phyloP scores from a whole-genome alignment of 495 filamentous ascomycete species.

The Penicillium robsamsonii region DNA sequence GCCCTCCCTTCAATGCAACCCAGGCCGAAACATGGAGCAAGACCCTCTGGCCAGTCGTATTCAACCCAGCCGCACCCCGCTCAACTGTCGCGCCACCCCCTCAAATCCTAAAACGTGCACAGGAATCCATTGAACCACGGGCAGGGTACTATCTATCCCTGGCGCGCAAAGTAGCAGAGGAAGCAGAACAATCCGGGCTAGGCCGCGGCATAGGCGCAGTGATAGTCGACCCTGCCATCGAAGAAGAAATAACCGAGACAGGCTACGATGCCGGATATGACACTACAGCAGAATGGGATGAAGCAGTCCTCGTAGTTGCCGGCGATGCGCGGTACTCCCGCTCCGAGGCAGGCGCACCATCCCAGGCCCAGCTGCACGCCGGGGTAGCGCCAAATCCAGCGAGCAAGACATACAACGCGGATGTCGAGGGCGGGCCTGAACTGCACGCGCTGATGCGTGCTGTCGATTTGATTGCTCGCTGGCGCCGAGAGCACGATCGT shows the following conservation, averaged over 20 bases:
- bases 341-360: constrained; percentile 38
- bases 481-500: constrained; percentile 40
- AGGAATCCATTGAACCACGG: constrained; percentile 54
- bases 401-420: constrained; percentile 28
- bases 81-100: constrained; percentile 38
- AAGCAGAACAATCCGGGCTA: constrained; percentile 51
- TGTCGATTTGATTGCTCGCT: constrained; percentile 82
- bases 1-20: constrained; percentile 67
- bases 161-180: constrained; percentile 60
- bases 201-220: constrained; percentile 78
- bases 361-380: constrained; percentile 23
- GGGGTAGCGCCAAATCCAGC: constrained; percentile 31
- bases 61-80: constrained; percentile 69
- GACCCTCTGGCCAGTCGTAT: constrained; percentile 83
- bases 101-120: constrained; percentile 58
- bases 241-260: constrained; percentile 26
- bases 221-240: constrained; percentile 62
- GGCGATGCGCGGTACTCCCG: constrained; percentile 73
- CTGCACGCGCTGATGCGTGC: constrained; percentile 81
- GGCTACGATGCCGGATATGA: constrained; percentile 26
- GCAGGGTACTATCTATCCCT: constrained; percentile 63
- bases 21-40: constrained; percentile 77
- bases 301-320: constrained; percentile 64
- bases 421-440: constrained; percentile 65
- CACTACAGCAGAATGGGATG: constrained; percentile 28